Evolutionary conservation across 495 filamentous ascomycete genomes (phyloP).

Genomic region (Xylaria intraflava): DNA sequence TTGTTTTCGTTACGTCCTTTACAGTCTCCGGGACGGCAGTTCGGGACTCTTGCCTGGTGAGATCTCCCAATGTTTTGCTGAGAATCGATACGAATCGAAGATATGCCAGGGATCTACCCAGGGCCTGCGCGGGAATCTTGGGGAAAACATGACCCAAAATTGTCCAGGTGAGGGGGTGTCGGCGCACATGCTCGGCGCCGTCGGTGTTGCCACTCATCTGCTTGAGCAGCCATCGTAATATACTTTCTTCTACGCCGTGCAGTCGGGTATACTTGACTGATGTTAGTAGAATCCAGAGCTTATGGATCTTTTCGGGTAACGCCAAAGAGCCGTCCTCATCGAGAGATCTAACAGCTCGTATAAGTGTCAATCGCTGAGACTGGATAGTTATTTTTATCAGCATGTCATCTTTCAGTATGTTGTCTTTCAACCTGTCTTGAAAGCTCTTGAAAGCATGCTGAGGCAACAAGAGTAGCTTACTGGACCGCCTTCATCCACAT

Average conservation of each 20-base stretch:
- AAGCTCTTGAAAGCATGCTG: neutral
- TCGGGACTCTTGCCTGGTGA: constrained; percentile 18
- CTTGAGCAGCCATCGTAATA: constrained; percentile 45
- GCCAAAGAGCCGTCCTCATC: constrained; percentile 33
- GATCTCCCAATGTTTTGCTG: constrained; percentile 37
- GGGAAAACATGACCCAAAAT: constrained; percentile 36
- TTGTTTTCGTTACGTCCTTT: constrained; percentile 11
- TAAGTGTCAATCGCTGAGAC: constrained; percentile 23
- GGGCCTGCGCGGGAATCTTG: constrained; percentile 35
- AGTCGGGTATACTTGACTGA: constrained; percentile 27
- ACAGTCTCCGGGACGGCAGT: constrained; percentile 5
- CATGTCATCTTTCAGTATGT: constrained; percentile 12
- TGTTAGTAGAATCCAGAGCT: constrained; percentile 31
- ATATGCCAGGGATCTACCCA: constrained; percentile 42
- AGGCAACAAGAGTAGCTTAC: constrained; percentile 9
- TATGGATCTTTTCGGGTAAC: constrained; percentile 34
- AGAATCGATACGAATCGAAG: constrained; percentile 36
- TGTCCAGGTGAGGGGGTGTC: constrained; percentile 39
- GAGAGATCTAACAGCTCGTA: constrained; percentile 28
- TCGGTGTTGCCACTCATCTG: constrained; percentile 37
- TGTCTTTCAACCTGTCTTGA: neutral
- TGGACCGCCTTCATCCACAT: constrained; percentile 16
- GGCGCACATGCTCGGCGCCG: constrained; percentile 37
- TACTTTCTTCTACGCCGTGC: constrained; percentile 41
- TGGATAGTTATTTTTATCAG: constrained; percentile 2